A percentile compares a stretch with the other conserved stretches of the same genome.
Conservation (phyloP, 2,329 filamentous ascomycete genomes). For the Pseudogymnoascus sp. region DNA sequence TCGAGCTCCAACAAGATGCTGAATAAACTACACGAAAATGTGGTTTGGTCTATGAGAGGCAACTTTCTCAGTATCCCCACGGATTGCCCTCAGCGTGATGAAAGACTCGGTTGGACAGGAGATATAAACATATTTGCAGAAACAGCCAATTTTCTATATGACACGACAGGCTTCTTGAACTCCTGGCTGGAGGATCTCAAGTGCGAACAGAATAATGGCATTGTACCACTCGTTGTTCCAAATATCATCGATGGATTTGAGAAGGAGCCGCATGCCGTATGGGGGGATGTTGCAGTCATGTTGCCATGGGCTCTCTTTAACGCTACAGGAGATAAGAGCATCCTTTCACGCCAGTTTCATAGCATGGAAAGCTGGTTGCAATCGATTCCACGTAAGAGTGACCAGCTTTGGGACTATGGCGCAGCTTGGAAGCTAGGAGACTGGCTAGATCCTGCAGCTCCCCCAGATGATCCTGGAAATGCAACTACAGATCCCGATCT, state of each 20-base stretch:
- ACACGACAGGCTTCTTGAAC: slow-evolving; percentile 41
- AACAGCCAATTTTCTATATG: slow-evolving; percentile 43
- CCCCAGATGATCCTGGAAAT: slow-evolving; percentile 12
- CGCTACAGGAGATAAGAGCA: slow-evolving; percentile 13
- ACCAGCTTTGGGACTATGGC: slow-evolving; percentile 13
- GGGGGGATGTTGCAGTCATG: slow-evolving; percentile 16
- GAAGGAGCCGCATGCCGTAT: slow-evolving; percentile 13
- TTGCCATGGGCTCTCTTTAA: slow-evolving; percentile 18
- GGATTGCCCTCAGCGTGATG: slow-evolving; percentile 49
- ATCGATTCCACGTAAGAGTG: slow-evolving; percentile 3
- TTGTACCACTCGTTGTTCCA: slow-evolving; percentile 28
- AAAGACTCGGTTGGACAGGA: slow-evolving; percentile 46
- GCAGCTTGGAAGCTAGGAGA: slow-evolving; percentile 11
- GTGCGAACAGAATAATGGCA: slow-evolving; percentile 26
- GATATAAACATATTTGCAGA: slow-evolving; percentile 38
- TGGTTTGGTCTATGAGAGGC: slow-evolving; percentile 38
- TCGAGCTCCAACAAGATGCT: slow-evolving; percentile 26
- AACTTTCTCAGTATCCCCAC: slow-evolving; percentile 51
- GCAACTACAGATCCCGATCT: slow-evolving; percentile 15
- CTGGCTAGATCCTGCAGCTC: slow-evolving; percentile 18
- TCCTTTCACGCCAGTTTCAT: slow-evolving; percentile 11
- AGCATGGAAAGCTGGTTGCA: slow-evolving; percentile 14
- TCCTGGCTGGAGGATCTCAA: slow-evolving; percentile 42
- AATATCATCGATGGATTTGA: neutral
- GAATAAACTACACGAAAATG: slow-evolving; percentile 37